Base-by-base conservation (phyloP, 805 yeast genomes). In the Wickerhamiella vanderwaltii region DNA sequence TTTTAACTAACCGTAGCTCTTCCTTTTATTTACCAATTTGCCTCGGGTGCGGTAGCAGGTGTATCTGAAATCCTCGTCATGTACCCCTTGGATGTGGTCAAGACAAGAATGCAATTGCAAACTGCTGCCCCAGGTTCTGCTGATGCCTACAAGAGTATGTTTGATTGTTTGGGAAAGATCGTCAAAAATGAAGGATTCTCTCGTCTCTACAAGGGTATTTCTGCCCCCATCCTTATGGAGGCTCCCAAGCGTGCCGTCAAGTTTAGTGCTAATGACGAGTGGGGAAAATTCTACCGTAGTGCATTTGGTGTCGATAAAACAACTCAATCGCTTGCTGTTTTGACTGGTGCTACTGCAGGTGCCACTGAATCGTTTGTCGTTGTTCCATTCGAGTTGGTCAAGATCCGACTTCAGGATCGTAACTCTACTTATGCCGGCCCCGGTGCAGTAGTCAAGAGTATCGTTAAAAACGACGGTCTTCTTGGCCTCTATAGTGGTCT, bases 221-320 rank as follows among this genome's bases (percentile, higher is more conserved):
- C 82, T 23, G 95, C 98, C 18, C 99, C 99, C 25, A 84, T 91
- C 52, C 69, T 91, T 55, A 91, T 91, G 98, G 99, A 91, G 63
- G 98, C 97, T 11, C 98, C 98, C 50, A 91, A 91, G 70, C 77
- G 99, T 68, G 98, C 98, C 31, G 87, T 95, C 51, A 91, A 91
- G 63, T 91, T 91, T 60, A 96, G 97, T 40, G 95, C 96, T 48
- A 91, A 91, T 60, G 98, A 91, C 60, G 93, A 85, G 61, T 91
- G 94, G 80, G 88, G 94, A 41, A 79, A 79, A 61, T 62, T 86
- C 51, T 88, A 86, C 71, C 74, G 75, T 51, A 67, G 68, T 23
- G 59, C 65, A 16, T 85, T 87, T 59, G 94, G 84, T 40, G 69
- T 81, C 34, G 60, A 68, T 6, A 61, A 72, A 48, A 72, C 81